Base-by-base conservation (phyloP, 129 eudicot genomes). In the Heracleum sosnowskyi region DNA sequence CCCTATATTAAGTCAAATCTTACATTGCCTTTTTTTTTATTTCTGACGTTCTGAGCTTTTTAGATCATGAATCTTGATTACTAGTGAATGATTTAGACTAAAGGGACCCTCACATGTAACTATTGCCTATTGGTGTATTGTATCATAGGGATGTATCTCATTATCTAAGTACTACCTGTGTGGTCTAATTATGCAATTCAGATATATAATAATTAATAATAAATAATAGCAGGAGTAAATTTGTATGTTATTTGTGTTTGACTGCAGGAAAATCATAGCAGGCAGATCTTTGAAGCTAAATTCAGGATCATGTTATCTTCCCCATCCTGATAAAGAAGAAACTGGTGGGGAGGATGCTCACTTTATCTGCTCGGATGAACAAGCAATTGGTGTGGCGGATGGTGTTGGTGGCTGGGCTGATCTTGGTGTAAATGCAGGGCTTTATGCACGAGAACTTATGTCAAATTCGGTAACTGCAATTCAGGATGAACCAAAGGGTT, bases 381-480 rank as follows among this genome's bases (percentile, higher is more conserved):
- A 91, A 81, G 98, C 97, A 24, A 89, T 93, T 22, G 98, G 98
- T 73, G 95, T 93, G 39, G 98, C 98, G n/a, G 98, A 93, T 82
- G 98, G 98, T 62, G 98, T 93, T 17, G 98, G 98, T 87, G 98
- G 98, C 15, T 93, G 98, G 98, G 97, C 97, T 53, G 98, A 91
- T 70, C 82, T 86, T 69, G 98, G 98, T 66, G 82, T 93, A 29
- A 89, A 93, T 86, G 92, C 98, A 22, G 98, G 98, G 63, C 80
- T 72, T 76, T 93, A 90, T 73, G 97, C 98, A 45, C 98, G 92
- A 45, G 98, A 93, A 77, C 98, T 93, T 24, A 93, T 93, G 98
- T 80, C 87, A 4, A 87, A 93, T 76, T 89, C 98, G 31, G 97
- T 93, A 53, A 81, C 63, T 55, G 98, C 98, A n/a, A 82, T 93